Conservation (phyloP, 192 early-diverging fungal genomes). For the Umbelopsis sp. region DNA sequence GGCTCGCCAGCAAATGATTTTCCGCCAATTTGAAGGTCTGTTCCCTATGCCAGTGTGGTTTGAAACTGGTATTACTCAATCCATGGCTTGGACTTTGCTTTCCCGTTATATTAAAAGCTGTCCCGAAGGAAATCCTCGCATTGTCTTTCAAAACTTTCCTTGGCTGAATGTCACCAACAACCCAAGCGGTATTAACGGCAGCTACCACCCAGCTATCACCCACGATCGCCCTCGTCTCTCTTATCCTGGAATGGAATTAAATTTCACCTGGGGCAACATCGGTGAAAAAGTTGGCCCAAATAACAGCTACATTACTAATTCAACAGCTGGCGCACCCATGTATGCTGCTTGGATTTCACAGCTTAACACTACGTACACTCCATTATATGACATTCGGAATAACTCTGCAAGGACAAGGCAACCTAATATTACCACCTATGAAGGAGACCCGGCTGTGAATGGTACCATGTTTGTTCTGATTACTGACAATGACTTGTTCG, state of each 20-base stretch:
- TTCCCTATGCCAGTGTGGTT: slow-evolving; percentile 40
- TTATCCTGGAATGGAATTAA: slow-evolving; percentile 22
- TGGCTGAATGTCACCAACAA: slow-evolving; percentile 31
- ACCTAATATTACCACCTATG: slow-evolving; percentile 27
- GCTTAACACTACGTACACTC: slow-evolving; percentile 35
- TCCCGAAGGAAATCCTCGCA: slow-evolving; percentile 24
- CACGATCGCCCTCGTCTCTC: slow-evolving; percentile 5
- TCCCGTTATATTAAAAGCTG: slow-evolving; percentile 35
- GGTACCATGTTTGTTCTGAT: slow-evolving; percentile 37
- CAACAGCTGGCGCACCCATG: slow-evolving; percentile 22
- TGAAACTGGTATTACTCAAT: slow-evolving; percentile 34
- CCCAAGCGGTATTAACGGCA: slow-evolving; percentile 23
- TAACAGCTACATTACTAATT: slow-evolving; percentile 20
- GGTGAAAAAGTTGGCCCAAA: slow-evolving; percentile 37
- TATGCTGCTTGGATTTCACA: slow-evolving; percentile 35
- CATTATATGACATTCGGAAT: slow-evolving; percentile 20
- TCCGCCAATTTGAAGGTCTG: slow-evolving; percentile 41
- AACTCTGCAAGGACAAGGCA: slow-evolving; percentile 30
- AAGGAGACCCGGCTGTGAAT: slow-evolving; percentile 34
- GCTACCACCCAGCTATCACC: not conserved
- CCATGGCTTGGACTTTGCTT: slow-evolving; percentile 35
- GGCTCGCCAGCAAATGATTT: slow-evolving; percentile 37
- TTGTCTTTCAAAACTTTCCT: slow-evolving; percentile 35
- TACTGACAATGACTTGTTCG: slow-evolving; percentile 24
- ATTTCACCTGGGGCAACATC: slow-evolving; percentile 27